phyloP scores from a whole-genome alignment of 139 green algal genomes.

The Chlorella vulgaris region DNA sequence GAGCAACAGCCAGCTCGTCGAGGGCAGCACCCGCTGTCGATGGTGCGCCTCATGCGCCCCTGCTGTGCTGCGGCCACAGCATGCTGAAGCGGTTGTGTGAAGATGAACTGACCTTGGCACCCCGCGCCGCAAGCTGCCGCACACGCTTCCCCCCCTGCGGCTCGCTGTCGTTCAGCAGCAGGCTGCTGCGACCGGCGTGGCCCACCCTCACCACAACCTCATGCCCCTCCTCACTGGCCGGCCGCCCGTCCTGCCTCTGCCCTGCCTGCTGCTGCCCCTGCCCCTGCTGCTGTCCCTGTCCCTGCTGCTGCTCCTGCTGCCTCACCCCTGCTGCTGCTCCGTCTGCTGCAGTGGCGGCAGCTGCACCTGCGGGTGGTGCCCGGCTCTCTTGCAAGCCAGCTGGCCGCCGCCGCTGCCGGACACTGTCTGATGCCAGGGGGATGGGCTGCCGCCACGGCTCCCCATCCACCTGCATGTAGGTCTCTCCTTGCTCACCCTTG shows the following conservation, averaged over 20 bases:
- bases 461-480: constrained; percentile 84
- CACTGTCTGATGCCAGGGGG: constrained; percentile 33
- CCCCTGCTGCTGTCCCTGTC: too few species aligned
- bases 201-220: constrained; percentile 30
- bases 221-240: background rate
- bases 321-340: background rate
- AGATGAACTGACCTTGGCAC: background rate
- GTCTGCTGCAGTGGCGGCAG: background rate
- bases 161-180: constrained; percentile 48
- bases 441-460: constrained; percentile 87
- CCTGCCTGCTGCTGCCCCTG: background rate
- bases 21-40: too few species aligned
- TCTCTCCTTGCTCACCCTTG: constrained; percentile 9
- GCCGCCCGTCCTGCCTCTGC: background rate
- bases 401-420: background rate
- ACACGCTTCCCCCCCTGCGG: constrained; percentile 19
- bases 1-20: too few species aligned
- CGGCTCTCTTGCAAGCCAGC: background rate
- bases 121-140: background rate
- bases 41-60: background rate
- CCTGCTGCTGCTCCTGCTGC: background rate
- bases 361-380: background rate
- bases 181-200: constrained; percentile 28
- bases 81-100: background rate
- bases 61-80: background rate